Base-by-base conservation (phyloP, 768 basidiomycete species). In the Amanita subjunquillea region DNA sequence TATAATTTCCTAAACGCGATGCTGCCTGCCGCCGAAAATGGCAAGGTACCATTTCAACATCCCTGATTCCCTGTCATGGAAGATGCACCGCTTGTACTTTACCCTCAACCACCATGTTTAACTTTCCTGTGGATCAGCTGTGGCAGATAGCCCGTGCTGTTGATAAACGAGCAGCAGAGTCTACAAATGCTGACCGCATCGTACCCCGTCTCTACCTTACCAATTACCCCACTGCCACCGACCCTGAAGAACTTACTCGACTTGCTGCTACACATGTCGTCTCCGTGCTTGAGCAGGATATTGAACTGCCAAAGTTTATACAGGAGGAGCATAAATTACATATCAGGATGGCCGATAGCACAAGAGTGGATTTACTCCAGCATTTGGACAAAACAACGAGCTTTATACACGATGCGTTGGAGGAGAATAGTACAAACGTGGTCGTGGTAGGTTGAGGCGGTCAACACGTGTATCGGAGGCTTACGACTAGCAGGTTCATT, bases 261-360 rank as follows among this genome's bases (percentile, higher is more conserved):
- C 74, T 87, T 5, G 83, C 83, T 10, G 78, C 88, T 57, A 90
- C 87, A 0, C 88, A 90, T 66, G 69, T 90, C 55, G 65, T 90
- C 25, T 84, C 82, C 23, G 74, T 83, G 30, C 55, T 88, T 43
- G 84, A 88, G 52, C 57, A 66, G 34, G 66, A 67, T 17, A 76
- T 77, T 7, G 62, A 59, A 9, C 65, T 80, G 54, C 78, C 78
- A 5, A 65, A 67, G 15, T 59, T 67, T 41, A 72, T 86, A 51
- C 64, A 66, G 20, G 67, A 55, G n/a, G 60, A 68, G 20, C 62
- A 62, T 41, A 68, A 58, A 52, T 63, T 89, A 54, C 82, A 81
- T 56, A 71, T 91, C 37, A 34, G 4, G 13, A 34, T 4, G 13
- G 12, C 12, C 4, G 34, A 34, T 13, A 13, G 34, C 10, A 1